A percentile compares a stretch with the other conserved stretches of the same genome.
phyloP scores from a whole-genome alignment of 345 rosid species.

The Euclidium syriacum region DNA sequence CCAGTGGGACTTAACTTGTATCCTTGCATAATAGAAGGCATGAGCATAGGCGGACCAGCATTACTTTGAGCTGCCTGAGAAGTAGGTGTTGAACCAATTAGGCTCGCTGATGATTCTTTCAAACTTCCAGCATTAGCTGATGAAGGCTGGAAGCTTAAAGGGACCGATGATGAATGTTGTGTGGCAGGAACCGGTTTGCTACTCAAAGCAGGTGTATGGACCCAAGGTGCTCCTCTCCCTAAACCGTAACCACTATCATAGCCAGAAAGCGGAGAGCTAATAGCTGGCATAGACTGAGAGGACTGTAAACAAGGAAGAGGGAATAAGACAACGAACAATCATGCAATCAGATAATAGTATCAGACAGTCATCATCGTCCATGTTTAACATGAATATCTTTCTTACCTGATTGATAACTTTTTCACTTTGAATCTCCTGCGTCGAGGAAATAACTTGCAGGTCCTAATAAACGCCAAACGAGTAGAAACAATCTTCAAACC shows the following conservation, averaged over 20 bases:
- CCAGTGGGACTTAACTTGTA: conserved; percentile 3
- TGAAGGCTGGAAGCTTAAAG: conserved; percentile 24
- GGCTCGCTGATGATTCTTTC: conserved; percentile 8
- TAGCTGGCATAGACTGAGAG: conserved; percentile 1
- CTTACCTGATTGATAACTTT: conserved; percentile 15
- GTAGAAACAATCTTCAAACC: not conserved
- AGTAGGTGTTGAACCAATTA: not conserved
- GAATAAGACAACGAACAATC: not conserved
- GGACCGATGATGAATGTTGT: not conserved
- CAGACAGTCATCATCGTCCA: not conserved
- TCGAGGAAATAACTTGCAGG: conserved; percentile 76
- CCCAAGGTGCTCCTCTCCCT: conserved; percentile 28
- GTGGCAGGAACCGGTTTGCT: conserved; percentile 1
- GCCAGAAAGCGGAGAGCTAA: conserved; percentile 17
- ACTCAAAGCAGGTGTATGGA: conserved; percentile 25
- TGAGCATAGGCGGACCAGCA: conserved; percentile 5
- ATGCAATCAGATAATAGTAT: not conserved
- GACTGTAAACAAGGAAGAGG: conserved; percentile 11
- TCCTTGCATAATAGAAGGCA: conserved; percentile 29
- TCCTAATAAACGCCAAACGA: conserved; percentile 48
- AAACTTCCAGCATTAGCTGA: conserved; percentile 8
- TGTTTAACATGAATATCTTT: not conserved
- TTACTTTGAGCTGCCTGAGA: not conserved
- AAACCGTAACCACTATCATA: conserved; percentile 11
- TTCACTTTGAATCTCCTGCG: conserved; percentile 19